Evolutionary conservation across 208 protist species (phyloP).

Genomic region (Histomonas meleagridis): DNA sequence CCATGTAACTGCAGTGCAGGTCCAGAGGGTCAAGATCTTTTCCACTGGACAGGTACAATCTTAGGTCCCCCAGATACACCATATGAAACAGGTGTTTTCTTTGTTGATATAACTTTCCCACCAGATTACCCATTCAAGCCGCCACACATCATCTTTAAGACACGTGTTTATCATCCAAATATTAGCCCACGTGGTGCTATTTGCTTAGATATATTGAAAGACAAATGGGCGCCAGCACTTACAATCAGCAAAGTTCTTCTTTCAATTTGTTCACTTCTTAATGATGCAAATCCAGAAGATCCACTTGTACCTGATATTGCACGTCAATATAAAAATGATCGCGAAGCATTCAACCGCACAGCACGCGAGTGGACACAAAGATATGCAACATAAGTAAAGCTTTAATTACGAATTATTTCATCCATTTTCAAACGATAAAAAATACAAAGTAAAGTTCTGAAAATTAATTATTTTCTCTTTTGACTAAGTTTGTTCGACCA

Average conservation of each 20-base stretch:
- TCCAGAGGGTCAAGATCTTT: constrained; percentile 53
- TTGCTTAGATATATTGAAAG: constrained; percentile 92
- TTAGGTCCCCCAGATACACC: constrained; percentile 68
- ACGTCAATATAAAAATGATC: constrained; percentile 46
- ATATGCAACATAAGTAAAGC: constrained; percentile 47
- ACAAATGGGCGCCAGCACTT: constrained; percentile 82
- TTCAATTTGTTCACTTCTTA: constrained; percentile 94
- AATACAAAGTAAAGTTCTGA: too few relatives aligned
- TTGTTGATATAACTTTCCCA: constrained; percentile 93
- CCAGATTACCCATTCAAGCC: constrained; percentile 75
- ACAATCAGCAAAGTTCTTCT: constrained; percentile 95
- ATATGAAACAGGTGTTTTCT: constrained; percentile 88
- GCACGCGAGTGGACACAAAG: constrained; percentile 75
- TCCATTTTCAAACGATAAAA: too few relatives aligned
- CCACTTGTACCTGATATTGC: constrained; percentile 47
- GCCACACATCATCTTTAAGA: constrained; percentile 58
- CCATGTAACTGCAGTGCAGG: constrained; percentile 56
- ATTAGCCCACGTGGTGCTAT: constrained; percentile 87
- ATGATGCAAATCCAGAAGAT: constrained; percentile 96
- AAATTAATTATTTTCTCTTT: too few relatives aligned
- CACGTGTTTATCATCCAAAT: constrained; percentile 72
- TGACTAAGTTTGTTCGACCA: too few relatives aligned
- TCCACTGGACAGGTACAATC: constrained; percentile 64
- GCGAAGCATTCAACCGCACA: constrained; percentile 55
- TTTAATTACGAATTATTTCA: too few relatives aligned